These are phyloP conservation scores for Hypoxylon sp. DNA, from an alignment of 2,329 filamentous ascomycete genomes.

Conservation along the genomic window DNA sequence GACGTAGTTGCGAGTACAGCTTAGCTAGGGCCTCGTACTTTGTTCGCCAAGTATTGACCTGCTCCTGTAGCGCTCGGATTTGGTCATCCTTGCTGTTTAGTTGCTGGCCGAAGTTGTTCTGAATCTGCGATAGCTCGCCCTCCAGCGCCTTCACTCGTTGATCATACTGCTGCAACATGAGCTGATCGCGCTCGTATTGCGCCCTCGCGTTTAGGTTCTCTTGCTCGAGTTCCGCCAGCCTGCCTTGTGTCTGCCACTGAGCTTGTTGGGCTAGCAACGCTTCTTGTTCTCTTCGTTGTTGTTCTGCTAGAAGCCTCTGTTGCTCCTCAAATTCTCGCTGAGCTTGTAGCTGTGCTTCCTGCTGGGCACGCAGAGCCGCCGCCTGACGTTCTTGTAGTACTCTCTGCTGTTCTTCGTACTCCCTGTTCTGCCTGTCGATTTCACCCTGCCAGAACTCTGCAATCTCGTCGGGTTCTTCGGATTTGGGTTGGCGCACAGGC, in stretches of 20 bases:
- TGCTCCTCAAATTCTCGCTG: slow-evolving; percentile 98
- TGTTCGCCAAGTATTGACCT: slow-evolving; percentile 96
- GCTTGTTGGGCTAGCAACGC: slow-evolving; percentile 89
- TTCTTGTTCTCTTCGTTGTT: slow-evolving; percentile 91
- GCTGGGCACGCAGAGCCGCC: slow-evolving; percentile 82
- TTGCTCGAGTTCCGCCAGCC: slow-evolving; percentile 93
- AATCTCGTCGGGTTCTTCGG: slow-evolving; percentile 91
- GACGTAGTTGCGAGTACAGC: slow-evolving; percentile 93
- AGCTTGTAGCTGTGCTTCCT: slow-evolving; percentile 84
- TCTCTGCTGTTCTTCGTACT: slow-evolving; percentile 94
- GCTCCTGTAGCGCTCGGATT: slow-evolving; percentile 91
- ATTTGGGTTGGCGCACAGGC: slow-evolving; percentile 74
- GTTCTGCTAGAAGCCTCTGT: slow-evolving; percentile 86
- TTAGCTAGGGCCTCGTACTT: slow-evolving; percentile 98
- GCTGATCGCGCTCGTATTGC: slow-evolving; percentile 96
- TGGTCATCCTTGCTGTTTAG: slow-evolving; percentile 93
- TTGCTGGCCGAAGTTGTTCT: slow-evolving; percentile 86
- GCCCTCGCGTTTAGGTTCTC: slow-evolving; percentile 95
- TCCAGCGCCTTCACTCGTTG: slow-evolving; percentile 93
- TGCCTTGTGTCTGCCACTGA: slow-evolving; percentile 92
- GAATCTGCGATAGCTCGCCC: slow-evolving; percentile 84
- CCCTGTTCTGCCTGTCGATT: slow-evolving; percentile 88
- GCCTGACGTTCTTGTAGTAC: slow-evolving; percentile 89
- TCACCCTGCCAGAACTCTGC: slow-evolving; percentile 98
- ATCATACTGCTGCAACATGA: slow-evolving; percentile 97